These are phyloP conservation scores for Pseudotsuga menziesii DNA, from an alignment of 75 land plant genomes.

Conservation along the genomic window DNA sequence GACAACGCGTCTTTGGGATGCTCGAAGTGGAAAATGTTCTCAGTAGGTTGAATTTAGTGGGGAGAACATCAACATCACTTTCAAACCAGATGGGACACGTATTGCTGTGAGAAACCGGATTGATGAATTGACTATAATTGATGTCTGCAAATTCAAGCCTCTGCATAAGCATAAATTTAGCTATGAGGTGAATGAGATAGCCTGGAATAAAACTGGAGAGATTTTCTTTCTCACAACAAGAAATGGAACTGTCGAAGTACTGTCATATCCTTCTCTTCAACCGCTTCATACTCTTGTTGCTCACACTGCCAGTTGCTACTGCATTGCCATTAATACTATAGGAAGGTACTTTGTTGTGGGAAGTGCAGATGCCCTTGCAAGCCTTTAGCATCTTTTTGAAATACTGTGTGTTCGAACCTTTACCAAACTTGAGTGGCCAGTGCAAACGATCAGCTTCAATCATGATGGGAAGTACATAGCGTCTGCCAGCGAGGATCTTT, in stretches of 20 bases:
- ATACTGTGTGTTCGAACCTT: constrained; percentile 96
- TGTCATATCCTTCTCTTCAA: constrained; percentile 83
- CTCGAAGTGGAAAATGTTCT: constrained; percentile 97
- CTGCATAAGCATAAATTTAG: constrained; percentile 83
- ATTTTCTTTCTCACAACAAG: no score
- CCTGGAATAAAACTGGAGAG: no score
- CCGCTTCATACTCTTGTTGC: constrained; percentile 72
- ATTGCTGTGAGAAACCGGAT: constrained; percentile 97
- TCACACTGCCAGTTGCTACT: constrained; percentile 99
- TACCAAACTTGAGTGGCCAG: constrained; percentile 99
- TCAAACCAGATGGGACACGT: constrained; percentile 92
- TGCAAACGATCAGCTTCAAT: constrained; percentile 92
- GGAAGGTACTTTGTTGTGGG: constrained; percentile 95
- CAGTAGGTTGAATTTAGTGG: constrained; percentile 96
- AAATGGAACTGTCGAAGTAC: constrained; percentile 94
- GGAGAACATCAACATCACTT: constrained; percentile 95
- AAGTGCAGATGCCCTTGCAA: constrained; percentile 98
- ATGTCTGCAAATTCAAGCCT: constrained; percentile 90
- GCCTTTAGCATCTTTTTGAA: constrained; percentile 93
- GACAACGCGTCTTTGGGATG: constrained; percentile 97
- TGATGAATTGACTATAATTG: constrained; percentile 93
- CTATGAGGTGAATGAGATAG: constrained; percentile 99
- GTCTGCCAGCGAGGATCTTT: constrained; percentile 97
- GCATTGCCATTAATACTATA: constrained; percentile 95
- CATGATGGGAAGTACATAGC: constrained; percentile 93